Evolutionary conservation across 2,329 filamentous ascomycete species (phyloP), one percentile per base, ranked within the genome.

Genomic region (Claviceps quebecensis): DNA sequence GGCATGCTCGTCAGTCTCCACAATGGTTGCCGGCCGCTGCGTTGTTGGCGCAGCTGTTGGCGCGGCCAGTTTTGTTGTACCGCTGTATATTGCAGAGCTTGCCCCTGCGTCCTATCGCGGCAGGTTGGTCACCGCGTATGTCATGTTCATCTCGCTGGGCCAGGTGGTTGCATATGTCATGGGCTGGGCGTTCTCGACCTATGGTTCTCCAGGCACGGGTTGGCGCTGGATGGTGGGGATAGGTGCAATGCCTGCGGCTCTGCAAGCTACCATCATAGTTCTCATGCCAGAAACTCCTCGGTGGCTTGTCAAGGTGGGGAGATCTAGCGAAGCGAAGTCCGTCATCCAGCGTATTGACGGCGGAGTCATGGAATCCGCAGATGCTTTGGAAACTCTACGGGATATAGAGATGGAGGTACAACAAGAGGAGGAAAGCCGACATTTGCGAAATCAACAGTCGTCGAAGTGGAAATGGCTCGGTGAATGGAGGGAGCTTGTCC

Each of bases 221-320:
- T 97, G 91, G 90, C 75, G 88, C 48, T 94, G 86, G 83, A 90
- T 95, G 78, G 89, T 96, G 0, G 90, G 90, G 0, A 67, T 96
- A 0, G 91, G 90, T 0, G 86, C 86, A 8, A 55, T 84, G 26
- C 91, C 91, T 0, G 90, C 89, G 0, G 65, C 78, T 0, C 51
- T 89, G 3, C 91, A 96, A 64, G 77, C 80, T 5, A 63, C 73
- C 0, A 69, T 94, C 51, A 69, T 96, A 53, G 59, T 80, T 2
- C 72, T 80, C 49, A 84, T 95, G 77, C 89, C 89, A 0, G 91
- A 97, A 67, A 94, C 87, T 13, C 91, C 91, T 37, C 76, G 91
- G 23, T 96, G 87, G 84, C 74, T 96, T 22, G 82, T 95, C 19
- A 83, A 82, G 63, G 79, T 75, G 3, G 84, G 82, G 1, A 72